Conservation (phyloP, 1,284 basidiomycete genomes). For the Rhizopogon hawkerae region DNA sequence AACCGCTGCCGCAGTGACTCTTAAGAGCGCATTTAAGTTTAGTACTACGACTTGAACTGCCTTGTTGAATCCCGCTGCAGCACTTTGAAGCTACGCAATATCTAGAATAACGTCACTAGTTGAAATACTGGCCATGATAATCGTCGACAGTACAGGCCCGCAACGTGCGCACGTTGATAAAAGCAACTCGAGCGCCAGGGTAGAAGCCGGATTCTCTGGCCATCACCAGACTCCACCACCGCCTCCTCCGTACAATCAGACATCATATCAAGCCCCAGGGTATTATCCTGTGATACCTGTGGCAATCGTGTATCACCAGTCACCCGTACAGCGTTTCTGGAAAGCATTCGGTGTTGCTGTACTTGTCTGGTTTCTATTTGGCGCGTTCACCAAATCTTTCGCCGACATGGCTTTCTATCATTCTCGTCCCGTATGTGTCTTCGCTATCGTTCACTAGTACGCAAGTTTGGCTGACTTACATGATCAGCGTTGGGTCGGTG, state of each 20-base stretch:
- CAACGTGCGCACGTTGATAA: neutral
- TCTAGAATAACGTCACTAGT: no score
- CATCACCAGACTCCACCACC: neutral
- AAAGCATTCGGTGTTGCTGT: constrained; percentile 16
- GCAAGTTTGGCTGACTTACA: neutral
- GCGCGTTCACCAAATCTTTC: constrained; percentile 1
- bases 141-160: neutral
- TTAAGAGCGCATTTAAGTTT: no score
- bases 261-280: neutral
- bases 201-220: neutral
- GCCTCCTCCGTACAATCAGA: constrained; percentile 13
- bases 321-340: constrained; percentile 13
- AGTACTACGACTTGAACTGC: no score
- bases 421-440: neutral
- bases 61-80: no score
- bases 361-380: constrained; percentile 16
- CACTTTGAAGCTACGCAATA: no score
- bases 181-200: neutral
- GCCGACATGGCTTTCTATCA: constrained; percentile 14
- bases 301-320: constrained; percentile 2
- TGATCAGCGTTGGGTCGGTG: neutral
- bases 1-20: no score
- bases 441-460: neutral
- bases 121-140: neutral
- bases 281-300: neutral